Conservation (phyloP, 768 basidiomycete genomes). For the Termitomyces sp. region DNA sequence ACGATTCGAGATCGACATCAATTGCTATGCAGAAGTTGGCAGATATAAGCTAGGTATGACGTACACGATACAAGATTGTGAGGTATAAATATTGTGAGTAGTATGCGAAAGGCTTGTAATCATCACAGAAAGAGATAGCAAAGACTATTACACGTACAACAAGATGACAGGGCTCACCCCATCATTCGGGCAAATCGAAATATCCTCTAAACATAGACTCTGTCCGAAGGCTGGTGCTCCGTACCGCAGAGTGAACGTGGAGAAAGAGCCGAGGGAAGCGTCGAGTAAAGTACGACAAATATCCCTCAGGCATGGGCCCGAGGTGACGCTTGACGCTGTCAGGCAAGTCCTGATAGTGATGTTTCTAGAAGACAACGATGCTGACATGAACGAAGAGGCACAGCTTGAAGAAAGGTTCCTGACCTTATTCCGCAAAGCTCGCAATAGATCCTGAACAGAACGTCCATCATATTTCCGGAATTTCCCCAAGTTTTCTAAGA, state of each 20-base stretch:
- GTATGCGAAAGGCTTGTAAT: background rate
- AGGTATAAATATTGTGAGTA: background rate
- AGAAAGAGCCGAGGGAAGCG: conserved; percentile 91
- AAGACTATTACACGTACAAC: conserved; percentile 5
- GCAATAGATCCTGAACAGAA: conserved; percentile 86
- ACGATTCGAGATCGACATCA: background rate
- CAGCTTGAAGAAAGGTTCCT: conserved; percentile 17
- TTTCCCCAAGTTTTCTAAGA: conserved; percentile 94
- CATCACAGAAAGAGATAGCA: background rate
- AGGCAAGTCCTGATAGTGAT: conserved; percentile 96
- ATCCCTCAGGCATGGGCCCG: conserved; percentile 90
- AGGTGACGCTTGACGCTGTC: conserved; percentile 86
- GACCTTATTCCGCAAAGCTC: conserved; percentile 95
- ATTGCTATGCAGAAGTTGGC: background rate
- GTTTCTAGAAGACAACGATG: conserved; percentile 58
- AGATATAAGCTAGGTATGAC: background rate
- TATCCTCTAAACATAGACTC: conserved; percentile 93
- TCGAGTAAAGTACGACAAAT: conserved; percentile 87
- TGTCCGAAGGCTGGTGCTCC: conserved; percentile 60
- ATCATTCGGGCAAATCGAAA: conserved; percentile 57
- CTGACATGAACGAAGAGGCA: background rate
- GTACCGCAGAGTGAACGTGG: conserved; percentile 86
- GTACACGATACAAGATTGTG: background rate
- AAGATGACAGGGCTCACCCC: background rate
- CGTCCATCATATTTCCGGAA: conserved; percentile 94